Evolutionary conservation across 768 basidiomycete species (phyloP).

Genomic region (Termitomyces sp.): DNA sequence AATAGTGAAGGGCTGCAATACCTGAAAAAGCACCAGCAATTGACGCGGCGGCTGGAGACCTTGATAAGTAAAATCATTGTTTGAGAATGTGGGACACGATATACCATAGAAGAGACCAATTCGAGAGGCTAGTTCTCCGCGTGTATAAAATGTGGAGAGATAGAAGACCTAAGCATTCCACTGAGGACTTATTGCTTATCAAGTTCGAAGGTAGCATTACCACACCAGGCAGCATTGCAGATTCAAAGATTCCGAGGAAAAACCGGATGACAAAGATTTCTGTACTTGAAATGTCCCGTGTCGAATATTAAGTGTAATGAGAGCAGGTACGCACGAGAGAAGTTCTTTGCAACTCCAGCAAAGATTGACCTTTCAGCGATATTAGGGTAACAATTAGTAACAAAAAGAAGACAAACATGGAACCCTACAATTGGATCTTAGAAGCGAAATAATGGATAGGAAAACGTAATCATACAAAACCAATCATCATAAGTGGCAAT

Average conservation of each 20-base stretch:
- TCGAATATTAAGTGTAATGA: background rate
- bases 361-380: slow-evolving; percentile 32
- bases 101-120: slow-evolving; percentile 45
- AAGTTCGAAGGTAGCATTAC: slow-evolving; percentile 10
- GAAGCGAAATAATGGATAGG: background rate
- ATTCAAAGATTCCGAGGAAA: slow-evolving; percentile 47
- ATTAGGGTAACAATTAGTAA: background rate
- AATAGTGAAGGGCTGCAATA: slow-evolving; percentile 3
- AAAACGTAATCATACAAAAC: slow-evolving; percentile 32
- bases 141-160: slow-evolving; percentile 46
- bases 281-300: slow-evolving; percentile 5
- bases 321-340: slow-evolving; percentile 27
- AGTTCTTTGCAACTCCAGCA: slow-evolving; percentile 39
- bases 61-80: background rate
- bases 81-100: background rate
- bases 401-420: slow-evolving; percentile 25
- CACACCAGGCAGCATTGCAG: slow-evolving; percentile 44
- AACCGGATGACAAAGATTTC: slow-evolving; percentile 45
- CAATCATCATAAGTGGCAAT: slow-evolving; percentile 43
- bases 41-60: slow-evolving; percentile 33
- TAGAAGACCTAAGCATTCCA: slow-evolving; percentile 32
- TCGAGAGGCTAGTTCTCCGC: slow-evolving; percentile 45
- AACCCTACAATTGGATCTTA: slow-evolving; percentile 23
- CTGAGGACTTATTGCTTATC: background rate
- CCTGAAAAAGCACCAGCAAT: slow-evolving; percentile 45